A percentile compares a stretch with the other conserved stretches of the same genome.
These are phyloP conservation scores for Mycena albidolilacea DNA, from an alignment of 768 basidiomycete genomes.

Conservation along the genomic window DNA sequence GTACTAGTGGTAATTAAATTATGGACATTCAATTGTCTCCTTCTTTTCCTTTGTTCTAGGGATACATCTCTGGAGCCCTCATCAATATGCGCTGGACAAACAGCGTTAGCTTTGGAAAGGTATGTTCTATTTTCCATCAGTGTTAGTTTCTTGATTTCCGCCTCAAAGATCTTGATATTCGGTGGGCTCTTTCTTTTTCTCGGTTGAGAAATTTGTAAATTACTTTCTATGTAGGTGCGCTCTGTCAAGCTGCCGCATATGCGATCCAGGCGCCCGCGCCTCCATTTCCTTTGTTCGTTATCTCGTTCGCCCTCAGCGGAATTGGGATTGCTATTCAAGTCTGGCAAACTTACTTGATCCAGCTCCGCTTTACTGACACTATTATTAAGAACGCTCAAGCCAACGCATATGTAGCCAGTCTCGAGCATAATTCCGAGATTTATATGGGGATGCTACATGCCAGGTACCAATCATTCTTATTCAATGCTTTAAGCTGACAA, in stretches of 20 bases:
- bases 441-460: conserved; percentile 71
- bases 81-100: conserved; percentile 64
- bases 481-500: neutral
- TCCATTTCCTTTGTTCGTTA: conserved; percentile 66
- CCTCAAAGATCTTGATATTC: conserved; percentile 36
- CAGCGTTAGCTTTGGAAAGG: conserved; percentile 56
- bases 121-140: neutral
- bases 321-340: conserved; percentile 66
- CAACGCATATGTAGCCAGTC: conserved; percentile 65
- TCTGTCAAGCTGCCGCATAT: conserved; percentile 61
- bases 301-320: conserved; percentile 63
- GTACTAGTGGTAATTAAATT: neutral
- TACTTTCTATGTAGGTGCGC: conserved; percentile 51
- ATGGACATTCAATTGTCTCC: neutral
- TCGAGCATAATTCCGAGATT: conserved; percentile 57
- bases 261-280: conserved; percentile 61
- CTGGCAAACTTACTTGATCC: neutral
- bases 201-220: conserved; percentile 1
- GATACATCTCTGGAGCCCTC: conserved; percentile 63
- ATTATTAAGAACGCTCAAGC: conserved; percentile 63
- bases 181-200: conserved; percentile 29
- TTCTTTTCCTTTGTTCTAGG: conserved; percentile 45
- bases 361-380: neutral
- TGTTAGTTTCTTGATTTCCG: neutral
- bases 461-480: neutral